Base-by-base conservation (phyloP, 495 filamentous ascomycete species). In the Neurospora intermedia region DNA sequence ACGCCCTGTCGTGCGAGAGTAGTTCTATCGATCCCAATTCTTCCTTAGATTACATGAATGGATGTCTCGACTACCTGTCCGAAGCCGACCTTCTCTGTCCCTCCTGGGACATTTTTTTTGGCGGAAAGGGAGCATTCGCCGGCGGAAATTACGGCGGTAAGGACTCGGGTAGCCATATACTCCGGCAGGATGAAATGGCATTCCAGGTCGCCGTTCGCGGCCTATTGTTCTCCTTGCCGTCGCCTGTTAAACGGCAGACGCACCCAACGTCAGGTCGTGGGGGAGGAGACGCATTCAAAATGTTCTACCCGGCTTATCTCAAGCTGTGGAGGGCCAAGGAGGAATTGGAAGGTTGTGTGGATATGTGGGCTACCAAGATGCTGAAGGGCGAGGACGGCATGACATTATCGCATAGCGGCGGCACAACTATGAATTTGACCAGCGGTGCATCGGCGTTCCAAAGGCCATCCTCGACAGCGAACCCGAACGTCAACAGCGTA, bases 171-270 rank as follows among this genome's bases (percentile, higher is more conserved):
- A 85, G 89, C 20, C 94, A 97, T 74, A 83, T 87, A 42, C 81
- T 98, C 3, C 90, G 95, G 35, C 94, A 97, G 80, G 93, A 97
- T 69, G 96, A 99, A 76, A 93, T 98, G 71, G 88, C 90, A 43
- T 98, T 97, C 75, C 94, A 98, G 72, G 87, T 93, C 69, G 93
- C 93, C 35, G 91, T 94, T 4, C 89, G 94, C 8, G 94, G 96
- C 2, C 78, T 97, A 43, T 81, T 96, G 1, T 93, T 97, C 77
- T 89, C 89, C 15, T 86, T 99, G 27, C 96, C 96, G 18, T 88
- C 86, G 72, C 94, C 95, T 1, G 96, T 98, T 6, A 93, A 91
- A 75, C 85, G 96, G 70, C 83, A 82, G 75, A 74, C 83, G 4
- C 80, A 81, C 70, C 81, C 86, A 59, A 81, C 81, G 45, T 79